A percentile compares a stretch with the other conserved stretches of the same genome.
Evolutionary conservation across 1,284 basidiomycete species (phyloP).

Genomic region (Fomes fomentarius): DNA sequence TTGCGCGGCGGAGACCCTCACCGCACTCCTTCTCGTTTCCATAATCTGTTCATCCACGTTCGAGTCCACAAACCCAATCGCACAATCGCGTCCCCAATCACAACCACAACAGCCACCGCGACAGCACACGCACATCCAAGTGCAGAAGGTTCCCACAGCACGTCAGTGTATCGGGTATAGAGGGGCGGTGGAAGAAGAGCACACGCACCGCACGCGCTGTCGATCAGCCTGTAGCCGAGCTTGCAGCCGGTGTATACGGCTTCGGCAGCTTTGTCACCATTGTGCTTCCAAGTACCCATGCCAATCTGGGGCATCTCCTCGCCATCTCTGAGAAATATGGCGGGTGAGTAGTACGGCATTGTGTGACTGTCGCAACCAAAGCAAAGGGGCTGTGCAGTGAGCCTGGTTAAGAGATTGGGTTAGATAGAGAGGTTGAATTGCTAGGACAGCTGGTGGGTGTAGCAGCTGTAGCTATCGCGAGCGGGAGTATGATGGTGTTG

Average conservation of each 20-base stretch:
- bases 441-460: not conserved
- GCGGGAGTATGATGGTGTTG: not conserved
- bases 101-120: not conserved
- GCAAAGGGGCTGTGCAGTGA: not conserved
- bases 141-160: not conserved
- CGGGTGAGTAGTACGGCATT: slow-evolving; percentile 11
- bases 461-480: not conserved
- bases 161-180: not conserved
- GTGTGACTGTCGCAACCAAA: not conserved
- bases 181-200: no score
- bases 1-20: slow-evolving; percentile 40
- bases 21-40: slow-evolving; percentile 45
- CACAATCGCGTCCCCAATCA: not conserved
- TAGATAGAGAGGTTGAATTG: not conserved
- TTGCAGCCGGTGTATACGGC: slow-evolving; percentile 46
- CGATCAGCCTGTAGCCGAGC: slow-evolving; percentile 44
- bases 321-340: slow-evolving; percentile 20
- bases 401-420: no score
- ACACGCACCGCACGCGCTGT: slow-evolving; percentile 36
- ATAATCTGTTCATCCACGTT: slow-evolving; percentile 29
- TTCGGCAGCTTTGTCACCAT: slow-evolving; percentile 27
- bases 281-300: slow-evolving; percentile 33
- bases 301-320: slow-evolving; percentile 28
- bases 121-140: no score
- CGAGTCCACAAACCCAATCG: not conserved